phyloP scores from a whole-genome alignment of 169 alveolate species.

The Plasmodium reichenowi region DNA sequence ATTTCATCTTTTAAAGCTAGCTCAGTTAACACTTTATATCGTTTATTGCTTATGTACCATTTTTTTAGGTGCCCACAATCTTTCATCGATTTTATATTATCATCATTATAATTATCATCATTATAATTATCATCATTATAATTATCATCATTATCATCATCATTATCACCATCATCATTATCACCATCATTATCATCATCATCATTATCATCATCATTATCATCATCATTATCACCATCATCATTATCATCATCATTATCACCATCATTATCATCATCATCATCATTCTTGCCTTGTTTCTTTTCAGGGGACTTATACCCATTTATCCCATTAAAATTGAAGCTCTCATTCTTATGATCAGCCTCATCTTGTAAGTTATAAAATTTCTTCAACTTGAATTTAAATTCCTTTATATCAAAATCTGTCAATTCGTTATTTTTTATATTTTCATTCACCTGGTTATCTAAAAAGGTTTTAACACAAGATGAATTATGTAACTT shows the following conservation, averaged over 20 bases:
- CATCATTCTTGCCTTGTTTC: conserved; percentile 7
- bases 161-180: background rate
- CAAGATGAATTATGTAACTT: conserved; percentile 45
- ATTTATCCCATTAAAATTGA: background rate
- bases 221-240: background rate
- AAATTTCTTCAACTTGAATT: conserved; percentile 46
- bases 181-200: background rate
- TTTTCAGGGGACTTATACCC: background rate
- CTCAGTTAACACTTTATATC: conserved; percentile 64
- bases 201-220: background rate
- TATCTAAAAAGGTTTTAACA: conserved; percentile 44
- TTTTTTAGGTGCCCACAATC: conserved; percentile 5
- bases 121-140: background rate
- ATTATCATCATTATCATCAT: background rate
- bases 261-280: background rate
- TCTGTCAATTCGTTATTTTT: conserved; percentile 41
- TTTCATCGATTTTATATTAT: background rate
- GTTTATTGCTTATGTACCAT: conserved; percentile 67
- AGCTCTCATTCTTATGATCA: background rate
- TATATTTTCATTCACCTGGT: conserved; percentile 60
- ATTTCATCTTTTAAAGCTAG: conserved; percentile 48
- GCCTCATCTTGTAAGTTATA: conserved; percentile 17
- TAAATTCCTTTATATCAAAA: conserved; percentile 58
- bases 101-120: background rate
- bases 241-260: background rate